phyloP scores from a whole-genome alignment of 140 eudicot genomes.

The Oenanthe javanica region DNA sequence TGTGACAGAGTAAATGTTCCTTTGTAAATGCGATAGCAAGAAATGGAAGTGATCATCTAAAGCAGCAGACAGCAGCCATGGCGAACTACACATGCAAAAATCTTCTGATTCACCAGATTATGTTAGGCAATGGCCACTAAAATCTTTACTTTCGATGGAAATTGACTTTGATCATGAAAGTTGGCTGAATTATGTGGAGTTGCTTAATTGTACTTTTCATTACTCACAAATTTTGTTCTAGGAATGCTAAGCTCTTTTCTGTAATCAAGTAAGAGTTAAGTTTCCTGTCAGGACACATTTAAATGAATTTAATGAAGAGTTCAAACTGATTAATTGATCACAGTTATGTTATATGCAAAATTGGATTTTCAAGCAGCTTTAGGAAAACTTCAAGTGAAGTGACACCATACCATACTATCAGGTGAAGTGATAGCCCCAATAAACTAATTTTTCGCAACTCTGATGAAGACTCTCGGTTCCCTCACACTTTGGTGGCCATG shows the following conservation, averaged over 20 bases:
- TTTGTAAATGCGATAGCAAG: conserved; percentile 19
- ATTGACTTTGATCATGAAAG: not conserved
- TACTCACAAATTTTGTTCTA: not conserved
- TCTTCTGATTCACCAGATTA: not conserved
- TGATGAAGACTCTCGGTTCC: not conserved
- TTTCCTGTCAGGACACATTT: not conserved
- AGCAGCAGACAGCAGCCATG: not conserved
- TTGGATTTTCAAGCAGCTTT: not conserved
- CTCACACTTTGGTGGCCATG: too few relatives aligned
- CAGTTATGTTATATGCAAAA: not conserved
- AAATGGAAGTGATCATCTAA: not conserved
- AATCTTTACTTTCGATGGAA: not conserved
- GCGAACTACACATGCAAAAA: not conserved
- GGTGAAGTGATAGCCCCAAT: too few relatives aligned
- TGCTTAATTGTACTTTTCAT: not conserved
- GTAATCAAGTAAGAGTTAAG: not conserved
- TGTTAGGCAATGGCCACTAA: not conserved
- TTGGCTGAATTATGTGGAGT: not conserved
- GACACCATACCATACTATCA: too few relatives aligned
- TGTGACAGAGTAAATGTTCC: conserved; percentile 50
- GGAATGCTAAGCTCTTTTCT: not conserved
- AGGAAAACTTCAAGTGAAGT: too few relatives aligned
- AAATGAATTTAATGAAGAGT: too few relatives aligned
- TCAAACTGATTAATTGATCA: too few relatives aligned
- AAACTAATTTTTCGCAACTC: not conserved